Evolutionary conservation across 2,329 filamentous ascomycete genomes (phyloP), one percentile per base, ranked within the genome.

Genomic region (Sarocladiaceae sp.): DNA sequence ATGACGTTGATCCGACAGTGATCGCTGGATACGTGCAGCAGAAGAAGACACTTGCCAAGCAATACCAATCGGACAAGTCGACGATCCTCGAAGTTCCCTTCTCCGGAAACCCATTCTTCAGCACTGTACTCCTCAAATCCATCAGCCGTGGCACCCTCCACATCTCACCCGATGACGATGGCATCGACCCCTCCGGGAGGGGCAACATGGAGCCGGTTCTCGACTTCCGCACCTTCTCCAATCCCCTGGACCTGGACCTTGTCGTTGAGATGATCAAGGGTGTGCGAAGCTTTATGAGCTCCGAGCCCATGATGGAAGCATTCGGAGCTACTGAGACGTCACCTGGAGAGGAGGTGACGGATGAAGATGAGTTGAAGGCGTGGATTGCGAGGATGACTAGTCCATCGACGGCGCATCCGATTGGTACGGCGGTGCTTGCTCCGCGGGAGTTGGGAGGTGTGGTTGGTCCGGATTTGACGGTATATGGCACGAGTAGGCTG

Each of bases 71-170:
- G 10, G 51, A 55, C 8, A 53, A 57, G 4, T 62, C 60, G 25
- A 63, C 60, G 50, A 40, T 59, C 1, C 55, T 63, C n/a, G 62
- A 60, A 52, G 36, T 59, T 54, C 57, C 55, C 18, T 58, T 54
- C 26, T 59, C 51, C 31, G 57, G 52, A 12, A 52, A 50, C 26
- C 51, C 52, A 0, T 50, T 50, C 29, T 52, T 56, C 23, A 55
- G 44, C 28, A 49, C 54, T 22, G 57, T 58, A 7, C 54, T 63
- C 1, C 56, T 59, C 20, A 60, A 64, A 31, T 78, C 79, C 0
- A 73, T 76, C 53, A 79, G 75, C 1, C 72, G 79, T 2, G 80
- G 80, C n/a, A 69, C 71, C 26, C 73, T 82, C 55, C 79, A 79
- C 60, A 77, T 83, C 54, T 66, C 66, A 15, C 67, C 68, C 13